Evolutionary conservation across 2,329 filamentous ascomycete genomes (phyloP).

Genomic region (Sporothrix pallida): DNA sequence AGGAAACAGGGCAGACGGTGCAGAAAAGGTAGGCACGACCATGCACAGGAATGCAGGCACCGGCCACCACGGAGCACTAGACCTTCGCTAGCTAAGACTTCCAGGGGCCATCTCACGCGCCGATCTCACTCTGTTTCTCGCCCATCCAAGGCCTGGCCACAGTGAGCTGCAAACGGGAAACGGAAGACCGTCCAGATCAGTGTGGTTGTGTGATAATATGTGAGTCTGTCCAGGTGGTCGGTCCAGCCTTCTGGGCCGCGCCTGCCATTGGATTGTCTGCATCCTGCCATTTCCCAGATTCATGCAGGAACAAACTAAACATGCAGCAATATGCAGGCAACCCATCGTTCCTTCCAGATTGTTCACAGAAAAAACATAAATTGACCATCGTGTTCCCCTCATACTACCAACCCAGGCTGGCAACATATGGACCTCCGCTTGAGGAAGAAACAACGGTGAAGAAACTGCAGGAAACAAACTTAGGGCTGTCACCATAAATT

Average conservation of each 20-base stretch:
- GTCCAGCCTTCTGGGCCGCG: slow-evolving; percentile 22
- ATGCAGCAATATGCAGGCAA: slow-evolving; percentile 22
- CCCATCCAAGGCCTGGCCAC: neutral
- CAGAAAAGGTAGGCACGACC: slow-evolving; percentile 22
- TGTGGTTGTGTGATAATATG: neutral
- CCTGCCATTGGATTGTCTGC: slow-evolving; percentile 6
- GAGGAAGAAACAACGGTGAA: slow-evolving; percentile 22
- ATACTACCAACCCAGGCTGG: neutral
- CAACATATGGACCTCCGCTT: neutral
- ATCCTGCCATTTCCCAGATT: slow-evolving; percentile 25
- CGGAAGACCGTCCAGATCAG: too few species aligned
- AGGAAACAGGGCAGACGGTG: neutral
- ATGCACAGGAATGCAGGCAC: slow-evolving; percentile 27
- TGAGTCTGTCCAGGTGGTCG: neutral
- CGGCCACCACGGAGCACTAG: slow-evolving; percentile 26
- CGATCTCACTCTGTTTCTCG: slow-evolving; percentile 21
- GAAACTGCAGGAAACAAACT: neutral
- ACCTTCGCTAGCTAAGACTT: slow-evolving; percentile 6
- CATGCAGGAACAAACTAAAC: slow-evolving; percentile 27
- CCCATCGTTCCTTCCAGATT: slow-evolving; percentile 1
- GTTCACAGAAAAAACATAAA: neutral
- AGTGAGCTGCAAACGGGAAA: neutral
- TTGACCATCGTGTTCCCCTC: neutral
- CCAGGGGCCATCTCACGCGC: slow-evolving; percentile 23
- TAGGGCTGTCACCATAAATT: neutral